A percentile compares a stretch with the other conserved stretches of the same genome.
Evolutionary conservation across 192 early-diverging fungal species (phyloP).

Genomic region (Phycomyces nitens): DNA sequence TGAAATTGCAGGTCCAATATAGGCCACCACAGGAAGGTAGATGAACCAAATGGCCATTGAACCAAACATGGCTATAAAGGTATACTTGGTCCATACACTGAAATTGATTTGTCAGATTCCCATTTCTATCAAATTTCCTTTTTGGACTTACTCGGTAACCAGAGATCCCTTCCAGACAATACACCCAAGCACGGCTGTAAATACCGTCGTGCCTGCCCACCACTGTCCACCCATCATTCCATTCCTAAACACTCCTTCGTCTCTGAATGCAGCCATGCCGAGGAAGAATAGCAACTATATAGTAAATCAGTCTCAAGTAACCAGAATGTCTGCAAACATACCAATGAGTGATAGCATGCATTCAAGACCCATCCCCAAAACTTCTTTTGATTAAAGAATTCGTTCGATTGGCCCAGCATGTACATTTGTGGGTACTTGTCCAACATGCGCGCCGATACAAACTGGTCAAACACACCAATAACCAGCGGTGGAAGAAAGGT

Average conservation of each 20-base stretch:
- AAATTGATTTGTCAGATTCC: neutral
- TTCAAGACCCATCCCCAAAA: constrained; percentile 94
- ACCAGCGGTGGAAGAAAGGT: constrained; percentile 91
- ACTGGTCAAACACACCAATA: constrained; percentile 97
- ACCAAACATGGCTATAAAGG: constrained; percentile 84
- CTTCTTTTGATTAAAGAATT: constrained; percentile 79
- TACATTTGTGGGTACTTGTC: constrained; percentile 98
- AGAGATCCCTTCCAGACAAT: constrained; percentile 90
- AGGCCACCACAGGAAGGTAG: constrained; percentile 80
- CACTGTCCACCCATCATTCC: constrained; percentile 84
- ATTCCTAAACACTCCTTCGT: constrained; percentile 63
- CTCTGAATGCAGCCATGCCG: constrained; percentile 60
- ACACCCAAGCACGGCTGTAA: constrained; percentile 83
- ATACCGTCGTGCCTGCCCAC: constrained; percentile 86
- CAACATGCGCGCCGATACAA: constrained; percentile 85
- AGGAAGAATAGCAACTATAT: constrained; percentile 64
- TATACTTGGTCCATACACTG: constrained; percentile 93
- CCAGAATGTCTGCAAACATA: too few species aligned
- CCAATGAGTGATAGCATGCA: constrained; percentile 90
- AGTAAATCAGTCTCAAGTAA: neutral
- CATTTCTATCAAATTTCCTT: neutral
- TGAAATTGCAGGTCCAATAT: constrained; percentile 63
- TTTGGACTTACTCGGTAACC: constrained; percentile 67
- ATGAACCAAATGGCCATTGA: constrained; percentile 86
- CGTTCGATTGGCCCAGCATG: constrained; percentile 66